Percentiles rank a stretch among this genome's conserved stretches.
Conservation (phyloP, 2,329 filamentous ascomycete genomes). For the Ophiocordyceps robertsii region DNA sequence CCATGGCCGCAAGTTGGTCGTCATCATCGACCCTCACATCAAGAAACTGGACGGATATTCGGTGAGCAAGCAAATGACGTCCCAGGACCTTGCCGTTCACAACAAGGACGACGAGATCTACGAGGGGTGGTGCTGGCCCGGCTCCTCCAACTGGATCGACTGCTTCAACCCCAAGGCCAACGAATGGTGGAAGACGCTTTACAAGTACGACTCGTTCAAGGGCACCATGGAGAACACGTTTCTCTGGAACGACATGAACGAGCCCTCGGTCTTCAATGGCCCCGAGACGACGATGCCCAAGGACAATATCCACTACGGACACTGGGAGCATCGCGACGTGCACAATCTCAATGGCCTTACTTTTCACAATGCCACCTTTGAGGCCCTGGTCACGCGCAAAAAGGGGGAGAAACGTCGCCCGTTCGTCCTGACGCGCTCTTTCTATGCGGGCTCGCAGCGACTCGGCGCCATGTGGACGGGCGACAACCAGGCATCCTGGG, state of each 20-base stretch:
- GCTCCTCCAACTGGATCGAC: slow-evolving; percentile 92
- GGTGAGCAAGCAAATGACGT: slow-evolving; percentile 69
- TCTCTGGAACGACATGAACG: slow-evolving; percentile 99
- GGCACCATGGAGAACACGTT: slow-evolving; percentile 78
- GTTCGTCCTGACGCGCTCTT: slow-evolving; percentile 85
- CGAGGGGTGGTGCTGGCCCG: slow-evolving; percentile 98
- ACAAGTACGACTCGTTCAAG: slow-evolving; percentile 79
- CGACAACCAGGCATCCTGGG: slow-evolving; percentile 91
- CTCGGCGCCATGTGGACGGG: slow-evolving; percentile 97
- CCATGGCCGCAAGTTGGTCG: slow-evolving; percentile 78
- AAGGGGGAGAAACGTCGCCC: slow-evolving; percentile 75
- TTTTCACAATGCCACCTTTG: slow-evolving; percentile 85
- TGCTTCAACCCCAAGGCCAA: slow-evolving; percentile 86
- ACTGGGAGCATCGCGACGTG: slow-evolving; percentile 94
- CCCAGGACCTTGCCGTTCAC: slow-evolving; percentile 69
- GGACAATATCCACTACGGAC: slow-evolving; percentile 81
- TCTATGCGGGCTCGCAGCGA: slow-evolving; percentile 82
- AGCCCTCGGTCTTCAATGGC: slow-evolving; percentile 96
- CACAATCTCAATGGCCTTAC: slow-evolving; percentile 96
- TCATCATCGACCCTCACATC: slow-evolving; percentile 95
- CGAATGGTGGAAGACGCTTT: slow-evolving; percentile 83
- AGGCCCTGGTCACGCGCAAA: slow-evolving; percentile 72
- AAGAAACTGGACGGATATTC: slow-evolving; percentile 76
- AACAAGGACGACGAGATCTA: slow-evolving; percentile 85
- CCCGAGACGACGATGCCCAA: slow-evolving; percentile 98